Base-by-base conservation (phyloP, 371 early-diverging fungal genomes). In the Rhizopus stolonifer region DNA sequence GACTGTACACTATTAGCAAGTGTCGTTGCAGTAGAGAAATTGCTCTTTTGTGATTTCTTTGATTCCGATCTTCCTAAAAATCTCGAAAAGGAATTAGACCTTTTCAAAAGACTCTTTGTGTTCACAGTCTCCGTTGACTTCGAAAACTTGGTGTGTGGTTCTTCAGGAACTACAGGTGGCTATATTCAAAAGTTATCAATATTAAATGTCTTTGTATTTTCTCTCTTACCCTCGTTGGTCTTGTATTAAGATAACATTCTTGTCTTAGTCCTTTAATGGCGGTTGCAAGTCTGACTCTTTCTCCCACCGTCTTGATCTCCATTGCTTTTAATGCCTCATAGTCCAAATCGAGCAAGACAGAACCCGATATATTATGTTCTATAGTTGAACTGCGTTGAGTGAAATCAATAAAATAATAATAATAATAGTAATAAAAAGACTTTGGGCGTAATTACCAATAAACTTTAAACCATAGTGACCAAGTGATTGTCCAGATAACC, bases 271-370 rank as follows among this genome's bases (percentile, higher is more conserved):
- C 64, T 42, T 84, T 85, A 42, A 95, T 85, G 8, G 90, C 91
- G 15, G 78, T 65, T n/a, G 90, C 65, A 33, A 96, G 67, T 46
- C 87, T 72, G 17, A 93, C 87, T 25, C 94, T 74, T 57, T 93
- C 94, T 19, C 95, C 94, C 9, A 95, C 90, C 0, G 86, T 85
- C 36, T 67, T 65, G 29, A 96, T 83, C 10, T 86, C 88, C 72
- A 96, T 83, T 45, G 92, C 89, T 69, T 89, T 89, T 18, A 96
- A 70, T 3, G 90, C 63, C 36, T 79, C 74, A 65, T 93, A 87
- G 64, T 89, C 86, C 11, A 96, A 78, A 60, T 94, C 93, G 7
- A 90, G 72, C 39, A 96, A 69, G 1, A 87, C 79, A 29, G 84
- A 80, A 15, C 97, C 97, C 22, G 81, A 84, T 29, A 96, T 85